A percentile compares a stretch with the other conserved stretches of the same genome.
Conservation (phyloP, 495 filamentous ascomycete species). For the Hypoxylon trugodes region DNA sequence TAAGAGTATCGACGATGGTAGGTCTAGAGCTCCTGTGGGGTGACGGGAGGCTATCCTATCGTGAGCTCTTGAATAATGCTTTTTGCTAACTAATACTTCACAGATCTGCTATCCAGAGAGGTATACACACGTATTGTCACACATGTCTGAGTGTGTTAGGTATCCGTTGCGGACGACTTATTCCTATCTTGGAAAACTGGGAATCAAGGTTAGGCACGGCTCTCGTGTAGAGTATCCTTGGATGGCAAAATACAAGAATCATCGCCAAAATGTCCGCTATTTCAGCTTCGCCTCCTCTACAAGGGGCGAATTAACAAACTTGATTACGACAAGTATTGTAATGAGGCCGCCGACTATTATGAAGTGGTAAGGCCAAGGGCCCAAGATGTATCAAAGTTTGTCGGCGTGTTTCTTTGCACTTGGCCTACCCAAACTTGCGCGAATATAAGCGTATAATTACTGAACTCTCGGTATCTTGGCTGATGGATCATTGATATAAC, state of each 20-base stretch:
- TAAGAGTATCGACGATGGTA: no score
- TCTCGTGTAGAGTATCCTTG: neutral
- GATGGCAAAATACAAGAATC: neutral
- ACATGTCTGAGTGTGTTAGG: neutral
- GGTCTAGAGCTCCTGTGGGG: neutral
- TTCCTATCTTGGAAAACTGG: no score
- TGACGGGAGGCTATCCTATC: neutral
- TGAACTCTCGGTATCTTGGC: neutral
- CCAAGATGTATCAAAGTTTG: conserved; percentile 13
- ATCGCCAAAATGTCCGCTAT: neutral
- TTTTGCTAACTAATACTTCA: neutral
- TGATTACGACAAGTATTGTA: neutral
- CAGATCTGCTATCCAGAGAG: neutral
- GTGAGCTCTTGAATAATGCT: neutral
- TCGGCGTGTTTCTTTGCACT: conserved; percentile 4
- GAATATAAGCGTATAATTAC: neutral
- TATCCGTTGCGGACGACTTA: no score
- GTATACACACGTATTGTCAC: neutral
- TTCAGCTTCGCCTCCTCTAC: neutral
- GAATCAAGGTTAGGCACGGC: neutral
- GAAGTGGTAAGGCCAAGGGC: conserved; percentile 12
- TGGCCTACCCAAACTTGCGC: conserved; percentile 2
- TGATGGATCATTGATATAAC: neutral
- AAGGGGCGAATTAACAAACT: neutral
- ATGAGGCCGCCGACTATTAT: neutral